These are phyloP conservation scores for Pulicaria dysenterica DNA, from an alignment of 129 eudicot genomes.

Conservation along the genomic window DNA sequence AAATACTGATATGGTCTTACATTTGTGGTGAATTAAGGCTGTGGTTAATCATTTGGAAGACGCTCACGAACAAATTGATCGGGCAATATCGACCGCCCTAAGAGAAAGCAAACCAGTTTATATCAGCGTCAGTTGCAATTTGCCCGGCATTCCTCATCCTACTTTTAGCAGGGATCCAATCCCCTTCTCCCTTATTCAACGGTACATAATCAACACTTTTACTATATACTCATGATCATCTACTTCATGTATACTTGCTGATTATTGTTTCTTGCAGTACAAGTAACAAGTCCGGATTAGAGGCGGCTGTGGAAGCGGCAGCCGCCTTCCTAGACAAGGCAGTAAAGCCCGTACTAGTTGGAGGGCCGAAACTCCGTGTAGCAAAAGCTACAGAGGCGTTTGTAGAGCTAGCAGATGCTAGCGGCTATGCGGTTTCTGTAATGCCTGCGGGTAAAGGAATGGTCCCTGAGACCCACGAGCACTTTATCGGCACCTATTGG, in stretches of 20 bases:
- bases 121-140: slow-evolving; percentile 60
- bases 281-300: slow-evolving; percentile 48
- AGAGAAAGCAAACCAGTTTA: slow-evolving; percentile 71
- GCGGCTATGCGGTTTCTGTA: slow-evolving; percentile 48
- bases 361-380: slow-evolving; percentile 66
- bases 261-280: slow-evolving; percentile 31
- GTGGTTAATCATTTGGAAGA: slow-evolving; percentile 64
- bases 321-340: slow-evolving; percentile 56
- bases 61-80: slow-evolving; percentile 58
- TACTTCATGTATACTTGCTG: neutral
- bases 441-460: slow-evolving; percentile 71
- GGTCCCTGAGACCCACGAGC: slow-evolving; percentile 63
- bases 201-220: slow-evolving; percentile 26
- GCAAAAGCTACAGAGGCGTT: slow-evolving; percentile 52
- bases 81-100: slow-evolving; percentile 55
- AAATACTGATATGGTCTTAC: too few relatives aligned
- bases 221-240: neutral
- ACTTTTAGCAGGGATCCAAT: slow-evolving; percentile 59
- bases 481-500: slow-evolving; percentile 71
- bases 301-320: slow-evolving; percentile 60
- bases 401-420: slow-evolving; percentile 57
- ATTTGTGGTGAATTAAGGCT: slow-evolving; percentile 43
- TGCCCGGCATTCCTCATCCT: slow-evolving; percentile 60
- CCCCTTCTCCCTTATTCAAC: slow-evolving; percentile 45
- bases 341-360: slow-evolving; percentile 64